Conservation (phyloP, 305 asterid species). For the Rubia balearica region DNA sequence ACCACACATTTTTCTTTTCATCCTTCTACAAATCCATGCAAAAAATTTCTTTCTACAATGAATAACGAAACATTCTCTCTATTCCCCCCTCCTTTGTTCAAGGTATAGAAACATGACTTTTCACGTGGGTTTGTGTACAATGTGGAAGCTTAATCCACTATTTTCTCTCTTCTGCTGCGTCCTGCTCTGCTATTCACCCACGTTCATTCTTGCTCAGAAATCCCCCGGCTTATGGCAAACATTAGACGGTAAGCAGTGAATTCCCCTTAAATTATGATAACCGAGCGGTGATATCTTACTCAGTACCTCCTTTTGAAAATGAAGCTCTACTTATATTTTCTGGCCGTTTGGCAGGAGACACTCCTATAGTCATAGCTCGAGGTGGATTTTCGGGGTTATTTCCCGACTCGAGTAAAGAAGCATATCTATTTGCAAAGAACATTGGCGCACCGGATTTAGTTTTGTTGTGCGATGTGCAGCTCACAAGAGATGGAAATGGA, state of each 20-base stretch:
- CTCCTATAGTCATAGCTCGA: slow-evolving; percentile 54
- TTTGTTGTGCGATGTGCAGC: slow-evolving; percentile 59
- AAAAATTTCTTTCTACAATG: too few species aligned
- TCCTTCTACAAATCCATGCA: too few species aligned
- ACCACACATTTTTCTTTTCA: neutral
- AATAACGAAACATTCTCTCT: too few species aligned
- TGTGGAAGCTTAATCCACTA: slow-evolving; percentile 54
- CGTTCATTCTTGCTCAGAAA: slow-evolving; percentile 41
- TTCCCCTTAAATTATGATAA: too few species aligned
- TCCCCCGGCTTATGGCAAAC: slow-evolving; percentile 46
- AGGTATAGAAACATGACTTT: too few species aligned
- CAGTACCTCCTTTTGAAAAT: too few species aligned
- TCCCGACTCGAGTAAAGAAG: slow-evolving; percentile 44
- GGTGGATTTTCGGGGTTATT: slow-evolving; percentile 66
- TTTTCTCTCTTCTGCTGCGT: slow-evolving; percentile 22
- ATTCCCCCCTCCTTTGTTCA: too few species aligned
- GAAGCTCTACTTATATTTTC: too few species aligned
- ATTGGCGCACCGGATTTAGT: slow-evolving; percentile 19
- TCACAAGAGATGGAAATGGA: slow-evolving; percentile 52
- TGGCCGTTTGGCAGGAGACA: slow-evolving; percentile 28
- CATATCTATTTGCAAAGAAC: slow-evolving; percentile 22
- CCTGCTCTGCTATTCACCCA: slow-evolving; percentile 28
- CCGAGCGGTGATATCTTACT: too few species aligned
- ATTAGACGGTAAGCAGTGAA: slow-evolving; percentile 28
- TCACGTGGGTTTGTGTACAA: slow-evolving; percentile 2